Evolutionary conservation across 345 rosid genomes (phyloP).

Genomic region (Acer saccharum): DNA sequence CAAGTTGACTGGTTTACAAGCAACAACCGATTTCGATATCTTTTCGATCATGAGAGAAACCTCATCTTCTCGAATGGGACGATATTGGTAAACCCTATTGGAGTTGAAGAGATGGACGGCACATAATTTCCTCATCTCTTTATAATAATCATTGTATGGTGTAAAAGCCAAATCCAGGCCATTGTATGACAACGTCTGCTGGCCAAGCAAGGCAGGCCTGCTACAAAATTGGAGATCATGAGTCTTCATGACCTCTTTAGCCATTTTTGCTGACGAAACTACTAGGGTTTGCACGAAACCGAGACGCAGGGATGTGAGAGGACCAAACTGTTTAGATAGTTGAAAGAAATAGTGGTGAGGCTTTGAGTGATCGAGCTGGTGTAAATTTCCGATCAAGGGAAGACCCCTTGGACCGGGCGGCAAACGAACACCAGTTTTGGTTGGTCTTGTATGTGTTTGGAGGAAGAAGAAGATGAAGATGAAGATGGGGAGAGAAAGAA

Average conservation of each 20-base stretch:
- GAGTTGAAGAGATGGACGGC: constrained; percentile 29
- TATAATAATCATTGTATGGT: constrained; percentile 29
- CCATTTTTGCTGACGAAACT: constrained; percentile 33
- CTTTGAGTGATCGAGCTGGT: constrained; percentile 19
- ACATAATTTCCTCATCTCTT: constrained; percentile 30
- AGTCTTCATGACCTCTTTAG: constrained; percentile 25
- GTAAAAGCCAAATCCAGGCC: constrained; percentile 31
- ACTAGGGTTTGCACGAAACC: constrained; percentile 21
- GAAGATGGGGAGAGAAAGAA: neutral
- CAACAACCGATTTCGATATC: neutral
- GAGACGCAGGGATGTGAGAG: constrained; percentile 31
- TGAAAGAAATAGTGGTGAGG: constrained; percentile 19
- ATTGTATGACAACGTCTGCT: constrained; percentile 26
- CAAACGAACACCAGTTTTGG: neutral
- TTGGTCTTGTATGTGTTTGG: constrained; percentile 5
- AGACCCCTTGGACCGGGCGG: constrained; percentile 38
- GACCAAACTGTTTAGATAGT: constrained; percentile 33
- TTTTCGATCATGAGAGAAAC: constrained; percentile 24
- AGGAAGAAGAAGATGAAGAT: constrained; percentile 3
- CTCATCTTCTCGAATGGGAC: constrained; percentile 27
- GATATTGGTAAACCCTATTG: constrained; percentile 19
- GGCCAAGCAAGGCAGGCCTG: constrained; percentile 24
- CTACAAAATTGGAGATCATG: constrained; percentile 32
- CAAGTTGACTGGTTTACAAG: constrained; percentile 11
- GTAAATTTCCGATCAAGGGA: constrained; percentile 39